These are phyloP conservation scores for Malus hybrid DNA, from an alignment of 331 rosid genomes.

Conservation along the genomic window DNA sequence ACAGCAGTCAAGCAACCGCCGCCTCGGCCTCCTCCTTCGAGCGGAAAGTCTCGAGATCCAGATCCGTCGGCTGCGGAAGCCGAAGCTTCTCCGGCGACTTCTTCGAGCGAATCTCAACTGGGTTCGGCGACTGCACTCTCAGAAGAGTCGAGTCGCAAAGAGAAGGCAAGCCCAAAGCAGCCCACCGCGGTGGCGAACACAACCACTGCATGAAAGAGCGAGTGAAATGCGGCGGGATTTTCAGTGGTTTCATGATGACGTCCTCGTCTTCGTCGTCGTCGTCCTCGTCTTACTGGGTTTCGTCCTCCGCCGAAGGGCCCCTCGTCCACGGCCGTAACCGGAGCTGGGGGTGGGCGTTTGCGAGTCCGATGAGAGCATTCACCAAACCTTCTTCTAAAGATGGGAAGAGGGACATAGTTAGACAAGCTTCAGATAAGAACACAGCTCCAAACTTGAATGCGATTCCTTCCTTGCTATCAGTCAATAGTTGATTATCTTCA, in stretches of 20 bases:
- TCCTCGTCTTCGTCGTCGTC: constrained; percentile 71
- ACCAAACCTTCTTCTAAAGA: constrained; percentile 45
- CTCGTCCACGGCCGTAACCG: constrained; percentile 40
- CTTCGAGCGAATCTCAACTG: constrained; percentile 93
- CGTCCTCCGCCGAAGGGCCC: constrained; percentile 48
- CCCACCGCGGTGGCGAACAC: constrained; percentile 7
- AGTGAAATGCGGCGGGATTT: constrained; percentile 71
- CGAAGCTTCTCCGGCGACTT: constrained; percentile 90
- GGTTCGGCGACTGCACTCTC: constrained; percentile 87
- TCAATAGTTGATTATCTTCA: constrained; percentile 27
- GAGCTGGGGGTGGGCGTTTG: constrained; percentile 93
- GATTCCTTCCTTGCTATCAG: constrained; percentile 81
- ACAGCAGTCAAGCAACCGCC: constrained; percentile 26
- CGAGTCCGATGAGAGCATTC: constrained; percentile 95
- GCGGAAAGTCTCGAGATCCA: constrained; percentile 86
- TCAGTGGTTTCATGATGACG: constrained; percentile 78
- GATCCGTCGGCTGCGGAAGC: constrained; percentile 95
- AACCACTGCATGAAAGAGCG: constrained; percentile 68
- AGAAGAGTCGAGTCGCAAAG: constrained; percentile 85
- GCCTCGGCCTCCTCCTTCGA: constrained; percentile 57
- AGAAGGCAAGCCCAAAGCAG: constrained; percentile 54
- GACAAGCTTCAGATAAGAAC: constrained; percentile 54
- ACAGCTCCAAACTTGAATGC: constrained; percentile 60
- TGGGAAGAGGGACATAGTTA: constrained; percentile 40
- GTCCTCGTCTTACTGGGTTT: constrained; percentile 62